Evolutionary conservation across 176 grass and related monocot genomes (phyloP), one percentile per base, ranked within the genome.

Genomic region (Saccharum officinarum): DNA sequence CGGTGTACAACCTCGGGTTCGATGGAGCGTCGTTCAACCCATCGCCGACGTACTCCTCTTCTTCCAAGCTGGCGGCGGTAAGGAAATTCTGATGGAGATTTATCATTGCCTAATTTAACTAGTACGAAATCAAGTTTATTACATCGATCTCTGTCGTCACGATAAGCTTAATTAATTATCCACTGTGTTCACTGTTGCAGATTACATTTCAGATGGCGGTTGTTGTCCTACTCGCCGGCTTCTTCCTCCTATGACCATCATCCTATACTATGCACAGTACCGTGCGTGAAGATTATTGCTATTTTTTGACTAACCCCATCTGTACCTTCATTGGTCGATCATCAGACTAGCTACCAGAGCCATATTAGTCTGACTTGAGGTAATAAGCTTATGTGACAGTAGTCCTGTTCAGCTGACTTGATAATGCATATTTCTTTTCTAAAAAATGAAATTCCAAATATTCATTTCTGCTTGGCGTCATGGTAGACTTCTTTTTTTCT

Each of bases 1-100:
- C 84, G 4, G 94, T 97, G 39, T 97, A 97, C 63, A 80, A 84
- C 63, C 57, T 97, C 4, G 80, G 64, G 0, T 76, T 89, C 62
- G 0, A 61, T 37, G 26, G 77, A 13, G 70, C 52, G 8, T 54
- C 85, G 1, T 14, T 60, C 65, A 7, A 54, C 10, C 81, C 12
- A 8, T 83, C 84, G 46, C 82, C 81, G 76, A 33, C 77, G 2
- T 44, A 68, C 30, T 86, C 82, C 11, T 87, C 81, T 17, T 85
- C 87, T 62, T 90, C 79, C 75, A 90, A 81, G 25, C 75, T 45
- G 84, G 81, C 68, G 59, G 83, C 67, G 84, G 91, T 96, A 93
- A 63, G 72, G 6, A 76, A 66, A 28, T 36, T 20, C 5, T 20
- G n/a, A n/a, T n/a, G n/a, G 30, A 76, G 6, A 12, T 75, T 75